Conservation (phyloP, 2,329 filamentous ascomycete species). For the Xylaria multiplex region DNA sequence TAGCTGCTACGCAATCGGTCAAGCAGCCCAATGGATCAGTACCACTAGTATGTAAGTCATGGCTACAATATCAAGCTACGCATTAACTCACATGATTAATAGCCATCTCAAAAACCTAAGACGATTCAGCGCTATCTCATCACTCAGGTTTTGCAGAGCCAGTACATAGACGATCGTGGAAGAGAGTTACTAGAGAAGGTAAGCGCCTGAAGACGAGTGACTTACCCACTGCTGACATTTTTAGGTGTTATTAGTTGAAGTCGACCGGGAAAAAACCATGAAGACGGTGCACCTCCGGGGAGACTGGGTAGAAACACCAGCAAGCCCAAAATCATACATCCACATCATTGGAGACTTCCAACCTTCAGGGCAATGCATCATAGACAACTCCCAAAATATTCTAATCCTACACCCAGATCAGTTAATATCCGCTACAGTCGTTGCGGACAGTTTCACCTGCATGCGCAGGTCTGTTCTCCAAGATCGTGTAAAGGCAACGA, state of each 20-base stretch:
- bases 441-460: conserved; percentile 96
- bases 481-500: conserved; percentile 91
- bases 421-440: conserved; percentile 91
- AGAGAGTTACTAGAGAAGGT: conserved; percentile 77
- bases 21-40: conserved; percentile 47
- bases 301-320: conserved; percentile 86
- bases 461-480: conserved; percentile 91
- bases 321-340: conserved; percentile 78
- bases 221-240: conserved; percentile 32
- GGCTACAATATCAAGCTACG: conserved; percentile 42
- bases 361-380: conserved; percentile 74
- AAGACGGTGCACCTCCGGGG: conserved; percentile 81
- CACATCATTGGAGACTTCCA: conserved; percentile 87
- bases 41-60: conserved; percentile 64
- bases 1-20: conserved; percentile 75
- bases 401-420: conserved; percentile 95
- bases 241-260: conserved; percentile 83
- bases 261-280: conserved; percentile 73
- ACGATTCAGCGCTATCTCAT: conserved; percentile 89
- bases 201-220: conserved; percentile 40
- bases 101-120: conserved; percentile 74
- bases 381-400: conserved; percentile 85
- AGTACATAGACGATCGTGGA: conserved; percentile 73
- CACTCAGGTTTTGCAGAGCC: conserved; percentile 74
- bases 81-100: conserved; percentile 71